Percentiles rank a stretch among this genome's conserved stretches.
phyloP scores from a whole-genome alignment of 352 stramenopile species.

The Ophiocytium majus region DNA sequence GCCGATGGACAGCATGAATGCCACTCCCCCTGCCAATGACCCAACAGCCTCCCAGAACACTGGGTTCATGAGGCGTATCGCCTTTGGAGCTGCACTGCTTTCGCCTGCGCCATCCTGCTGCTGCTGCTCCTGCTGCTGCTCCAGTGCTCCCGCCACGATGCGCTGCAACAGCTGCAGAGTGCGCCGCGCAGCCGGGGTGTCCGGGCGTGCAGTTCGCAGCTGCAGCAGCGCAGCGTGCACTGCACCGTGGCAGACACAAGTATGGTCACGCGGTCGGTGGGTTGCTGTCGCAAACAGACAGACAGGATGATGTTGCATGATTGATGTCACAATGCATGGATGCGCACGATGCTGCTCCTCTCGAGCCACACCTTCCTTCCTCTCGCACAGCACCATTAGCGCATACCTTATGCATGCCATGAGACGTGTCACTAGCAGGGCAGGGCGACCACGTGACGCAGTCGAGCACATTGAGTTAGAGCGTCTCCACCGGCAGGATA shows the following conservation, averaged over 20 bases:
- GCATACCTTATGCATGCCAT: neutral
- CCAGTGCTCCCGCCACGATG: neutral
- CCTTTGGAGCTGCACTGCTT: neutral
- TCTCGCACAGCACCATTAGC: too few relatives aligned
- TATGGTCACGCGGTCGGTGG: too few relatives aligned
- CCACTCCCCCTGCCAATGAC: conserved; percentile 34
- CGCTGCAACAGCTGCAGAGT: neutral
- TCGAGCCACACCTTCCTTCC: too few relatives aligned
- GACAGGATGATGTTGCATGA: too few relatives aligned
- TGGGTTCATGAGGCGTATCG: conserved; percentile 44
- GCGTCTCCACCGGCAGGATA: too few relatives aligned
- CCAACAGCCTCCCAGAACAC: conserved; percentile 45
- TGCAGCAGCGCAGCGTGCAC: neutral
- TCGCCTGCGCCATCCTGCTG: too few relatives aligned
- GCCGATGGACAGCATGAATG: conserved; percentile 41
- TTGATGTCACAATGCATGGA: too few relatives aligned
- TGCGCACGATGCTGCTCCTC: too few relatives aligned
- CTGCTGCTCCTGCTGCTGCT: neutral
- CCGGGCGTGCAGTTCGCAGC: neutral
- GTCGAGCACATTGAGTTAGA: too few relatives aligned
- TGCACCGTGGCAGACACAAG: neutral
- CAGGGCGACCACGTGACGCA: too few relatives aligned
- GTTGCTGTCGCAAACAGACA: too few relatives aligned
- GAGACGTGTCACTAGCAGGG: neutral
- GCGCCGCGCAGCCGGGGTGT: neutral